Evolutionary conservation across 1,284 basidiomycete species (phyloP).

Genomic region (Ceratobasidium sp.): DNA sequence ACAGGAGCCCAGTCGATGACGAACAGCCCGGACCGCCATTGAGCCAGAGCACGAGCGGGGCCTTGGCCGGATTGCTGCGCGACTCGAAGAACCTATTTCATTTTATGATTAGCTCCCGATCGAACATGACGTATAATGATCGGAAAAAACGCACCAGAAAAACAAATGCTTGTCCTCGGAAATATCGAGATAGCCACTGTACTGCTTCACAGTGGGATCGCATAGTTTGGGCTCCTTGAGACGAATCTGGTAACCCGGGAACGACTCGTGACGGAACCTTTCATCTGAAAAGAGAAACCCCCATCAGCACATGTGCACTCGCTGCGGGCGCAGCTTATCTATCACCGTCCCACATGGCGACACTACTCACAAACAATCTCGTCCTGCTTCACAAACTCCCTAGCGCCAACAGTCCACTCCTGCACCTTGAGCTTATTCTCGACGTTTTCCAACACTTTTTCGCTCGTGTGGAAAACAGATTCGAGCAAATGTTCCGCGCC

Average conservation of each 20-base stretch:
- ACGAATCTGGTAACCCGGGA: conserved; percentile 49
- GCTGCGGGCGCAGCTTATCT: conserved; percentile 35
- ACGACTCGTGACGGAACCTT: conserved; percentile 48
- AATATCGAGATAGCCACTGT: conserved; percentile 92
- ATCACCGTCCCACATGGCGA: no score
- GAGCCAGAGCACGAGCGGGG: conserved; percentile 86
- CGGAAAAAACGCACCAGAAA: conserved; percentile 74
- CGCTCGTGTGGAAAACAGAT: conserved; percentile 27
- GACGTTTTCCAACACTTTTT: conserved; percentile 7
- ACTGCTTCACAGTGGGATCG: conserved; percentile 86
- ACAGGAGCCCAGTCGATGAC: conserved; percentile 80
- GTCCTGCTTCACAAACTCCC: conserved; percentile 48
- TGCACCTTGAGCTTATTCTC: conserved; percentile 21
- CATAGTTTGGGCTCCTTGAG: conserved; percentile 73
- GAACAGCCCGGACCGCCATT: conserved; percentile 69
- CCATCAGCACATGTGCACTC: conserved; percentile 10
- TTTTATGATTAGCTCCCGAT: neutral
- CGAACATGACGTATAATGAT: conserved; percentile 48
- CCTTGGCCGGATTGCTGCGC: conserved; percentile 76
- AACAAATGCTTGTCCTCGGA: conserved; percentile 88
- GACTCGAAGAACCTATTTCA: conserved; percentile 85
- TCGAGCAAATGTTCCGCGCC: conserved; percentile 44
- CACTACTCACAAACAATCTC: conserved; percentile 47
- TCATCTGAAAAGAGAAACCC: conserved; percentile 42
- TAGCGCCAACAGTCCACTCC: conserved; percentile 43